phyloP scores from a whole-genome alignment of 2,329 filamentous ascomycete genomes.

The Apiospora phragmitis region DNA sequence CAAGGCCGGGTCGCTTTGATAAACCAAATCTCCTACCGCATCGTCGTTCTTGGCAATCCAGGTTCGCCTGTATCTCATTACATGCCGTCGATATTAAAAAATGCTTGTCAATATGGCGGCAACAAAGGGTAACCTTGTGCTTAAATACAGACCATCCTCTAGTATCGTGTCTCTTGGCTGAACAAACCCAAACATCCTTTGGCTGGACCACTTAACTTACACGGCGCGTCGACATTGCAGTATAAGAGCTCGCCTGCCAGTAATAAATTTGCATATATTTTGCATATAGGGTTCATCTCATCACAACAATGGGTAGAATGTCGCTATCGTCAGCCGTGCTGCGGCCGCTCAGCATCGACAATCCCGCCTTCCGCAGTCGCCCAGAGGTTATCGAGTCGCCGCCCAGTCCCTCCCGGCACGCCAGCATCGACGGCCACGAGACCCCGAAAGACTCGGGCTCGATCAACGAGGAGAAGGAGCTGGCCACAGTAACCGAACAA shows the following conservation, averaged over 20 bases:
- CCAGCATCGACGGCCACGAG: not conserved
- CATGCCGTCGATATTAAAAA: not conserved
- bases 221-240: not conserved
- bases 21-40: not conserved
- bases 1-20: not conserved
- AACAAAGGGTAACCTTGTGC: not conserved
- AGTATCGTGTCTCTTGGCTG: not conserved
- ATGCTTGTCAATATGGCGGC: not conserved
- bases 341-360: not conserved
- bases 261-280: not conserved
- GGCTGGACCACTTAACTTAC: not conserved
- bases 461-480: not conserved
- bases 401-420: not conserved
- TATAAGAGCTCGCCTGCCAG: not conserved
- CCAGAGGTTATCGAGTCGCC: not conserved
- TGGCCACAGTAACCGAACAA: not conserved
- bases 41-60: not conserved
- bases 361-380: not conserved
- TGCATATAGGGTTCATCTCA: not conserved
- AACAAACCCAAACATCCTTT: not conserved
- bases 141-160: not conserved
- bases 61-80: not conserved
- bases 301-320: not conserved
- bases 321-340: not conserved
- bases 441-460: not conserved